Base-by-base conservation (phyloP, 2,329 filamentous ascomycete genomes). In the Sporothrix globosa region DNA sequence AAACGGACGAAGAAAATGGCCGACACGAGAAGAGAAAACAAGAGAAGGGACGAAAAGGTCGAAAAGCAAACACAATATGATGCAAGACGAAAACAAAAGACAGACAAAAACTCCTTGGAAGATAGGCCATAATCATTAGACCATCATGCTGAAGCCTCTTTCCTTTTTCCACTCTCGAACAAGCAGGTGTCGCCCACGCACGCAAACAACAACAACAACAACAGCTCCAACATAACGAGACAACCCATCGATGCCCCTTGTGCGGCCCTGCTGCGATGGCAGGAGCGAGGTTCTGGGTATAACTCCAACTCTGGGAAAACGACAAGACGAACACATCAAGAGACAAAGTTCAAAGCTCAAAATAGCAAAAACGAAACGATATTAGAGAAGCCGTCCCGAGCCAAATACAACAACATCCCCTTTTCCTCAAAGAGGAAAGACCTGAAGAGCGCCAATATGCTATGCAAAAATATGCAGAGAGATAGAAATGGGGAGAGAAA, bases 401-500 rank as follows among this genome's bases (percentile, higher is more conserved):
- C 13, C 61, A 50, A 50, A 19, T 30, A 58, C 52, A 56, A 24
- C 30, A 58, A 34, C 41, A 50, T 48, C 21, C 14, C 21, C 9
- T 48, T 30, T 66, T 66, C 39, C 46, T 46, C 61, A 39, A 53
- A 34, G 27, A 65, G 9, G 44, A 24, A 39, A 34, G 52, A 68
- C 66, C 66, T 68, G 50, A 58, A 41, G 53, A 60, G 67, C 67
- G 67, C 67, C 67, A 60, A 58, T 58, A 56, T 50, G 53, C 53
- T 58, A 68, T 68, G 53, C 67, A 68, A 34, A 60, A 34, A 60
- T 60, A 60, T 60, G 67, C 67, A 50, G 30, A 39, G 41, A 60
- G 54, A 24, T 9, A 58, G 24, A 14, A 27, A 11, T 14, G 39
- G 52, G 30, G 34, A 27, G 50, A 19, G n/a, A 34, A 30, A 9